phyloP scores from a whole-genome alignment of 179 eudicot species.

The Actinidia polygama region DNA sequence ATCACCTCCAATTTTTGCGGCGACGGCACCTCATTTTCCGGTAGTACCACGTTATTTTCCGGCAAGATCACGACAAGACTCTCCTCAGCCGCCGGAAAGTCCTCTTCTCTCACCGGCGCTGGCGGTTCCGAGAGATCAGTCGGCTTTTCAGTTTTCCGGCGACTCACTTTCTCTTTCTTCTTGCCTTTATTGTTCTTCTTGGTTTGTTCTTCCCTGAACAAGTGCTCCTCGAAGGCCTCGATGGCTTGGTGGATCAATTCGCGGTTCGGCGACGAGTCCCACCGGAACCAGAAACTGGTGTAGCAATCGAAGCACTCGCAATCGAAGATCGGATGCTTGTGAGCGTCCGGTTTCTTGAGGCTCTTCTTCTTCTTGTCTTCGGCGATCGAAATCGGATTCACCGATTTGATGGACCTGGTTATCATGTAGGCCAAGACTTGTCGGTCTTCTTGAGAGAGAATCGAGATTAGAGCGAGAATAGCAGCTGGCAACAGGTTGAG shows the following conservation, averaged over 20 bases:
- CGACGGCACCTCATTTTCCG: constrained; percentile 21
- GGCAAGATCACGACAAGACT: constrained; percentile 1
- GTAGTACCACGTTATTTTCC: constrained; percentile 24
- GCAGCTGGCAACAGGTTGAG: constrained; percentile 69
- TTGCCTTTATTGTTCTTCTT: constrained; percentile 20
- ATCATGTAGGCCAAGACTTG: constrained; percentile 73
- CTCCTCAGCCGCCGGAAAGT: neutral
- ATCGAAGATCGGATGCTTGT: constrained; percentile 50
- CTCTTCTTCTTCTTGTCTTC: constrained; percentile 22
- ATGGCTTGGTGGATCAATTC: constrained; percentile 78
- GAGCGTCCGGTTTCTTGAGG: constrained; percentile 19
- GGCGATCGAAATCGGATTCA: constrained; percentile 1
- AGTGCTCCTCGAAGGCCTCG: constrained; percentile 70
- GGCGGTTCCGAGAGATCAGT: neutral
- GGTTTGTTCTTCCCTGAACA: constrained; percentile 36
- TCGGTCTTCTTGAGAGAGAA: constrained; percentile 60
- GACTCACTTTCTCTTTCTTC: constrained; percentile 28
- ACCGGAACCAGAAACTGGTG: constrained; percentile 62
- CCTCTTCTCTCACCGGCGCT: constrained; percentile 18
- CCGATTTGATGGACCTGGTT: constrained; percentile 50
- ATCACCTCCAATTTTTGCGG: neutral
- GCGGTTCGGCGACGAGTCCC: constrained; percentile 72
- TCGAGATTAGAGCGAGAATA: constrained; percentile 47
- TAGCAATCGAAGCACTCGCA: constrained; percentile 77
- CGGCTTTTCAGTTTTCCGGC: constrained; percentile 16